Evolutionary conservation across 331 rosid genomes (phyloP).

Genomic region (Phaseolus coccineus): DNA sequence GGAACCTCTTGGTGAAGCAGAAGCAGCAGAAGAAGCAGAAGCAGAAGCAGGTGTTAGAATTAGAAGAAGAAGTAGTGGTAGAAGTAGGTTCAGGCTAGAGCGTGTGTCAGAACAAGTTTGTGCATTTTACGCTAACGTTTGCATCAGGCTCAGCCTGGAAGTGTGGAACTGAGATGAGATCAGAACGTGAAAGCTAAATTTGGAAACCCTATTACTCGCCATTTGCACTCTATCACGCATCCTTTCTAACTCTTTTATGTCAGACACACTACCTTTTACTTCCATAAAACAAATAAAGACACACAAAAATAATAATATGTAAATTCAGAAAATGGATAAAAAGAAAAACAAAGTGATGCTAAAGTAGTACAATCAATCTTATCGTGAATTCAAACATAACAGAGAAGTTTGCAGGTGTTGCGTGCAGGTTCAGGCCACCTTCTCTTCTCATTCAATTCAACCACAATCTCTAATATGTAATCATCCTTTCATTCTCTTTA

Average conservation of each 20-base stretch:
- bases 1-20: conserved; percentile 44
- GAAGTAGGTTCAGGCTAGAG: neutral
- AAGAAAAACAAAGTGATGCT: neutral
- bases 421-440: neutral
- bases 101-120: conserved; percentile 40
- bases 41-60: no score
- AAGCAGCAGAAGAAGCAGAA: neutral
- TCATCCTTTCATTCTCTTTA: no score
- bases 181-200: neutral
- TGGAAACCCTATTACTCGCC: neutral
- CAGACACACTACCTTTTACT: neutral
- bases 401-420: neutral
- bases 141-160: neutral
- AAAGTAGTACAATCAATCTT: neutral
- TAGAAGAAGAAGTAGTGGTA: no score
- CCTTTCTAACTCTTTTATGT: neutral
- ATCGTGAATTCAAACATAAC: neutral
- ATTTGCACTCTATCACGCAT: neutral
- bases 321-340: no score
- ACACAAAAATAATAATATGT: no score
- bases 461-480: neutral
- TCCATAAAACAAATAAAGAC: no score
- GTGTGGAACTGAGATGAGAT: neutral
- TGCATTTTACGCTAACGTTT: conserved; percentile 18
- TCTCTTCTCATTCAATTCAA: neutral